Evolutionary conservation across 2,329 filamentous ascomycete genomes (phyloP), one percentile per base, ranked within the genome.

Genomic region (Neofusicoccum umdonicola): DNA sequence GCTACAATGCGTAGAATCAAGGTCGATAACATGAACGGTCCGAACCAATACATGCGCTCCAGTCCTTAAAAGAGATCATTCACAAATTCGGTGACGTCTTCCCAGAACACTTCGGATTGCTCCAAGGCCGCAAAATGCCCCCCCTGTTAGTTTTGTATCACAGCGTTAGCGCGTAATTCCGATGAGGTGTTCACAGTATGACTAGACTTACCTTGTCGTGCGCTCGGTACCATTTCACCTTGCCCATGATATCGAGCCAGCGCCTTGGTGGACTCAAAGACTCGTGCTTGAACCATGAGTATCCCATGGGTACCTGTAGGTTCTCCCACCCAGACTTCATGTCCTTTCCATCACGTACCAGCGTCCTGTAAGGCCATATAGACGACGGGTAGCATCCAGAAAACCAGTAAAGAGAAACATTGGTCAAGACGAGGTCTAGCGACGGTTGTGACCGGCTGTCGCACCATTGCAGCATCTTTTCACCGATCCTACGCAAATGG

Each of bases 381-480:
- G 34, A 86, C 79, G 37, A 75, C 79, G 83, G 78, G 56, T 81
- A 79, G 12, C 76, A 79, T 35, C 78, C 75, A 0, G 84, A 86
- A 68, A 86, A 78, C 84, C 84, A 87, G 72, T 86, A 87, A 4
- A 87, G 72, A 2, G 80, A 81, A 27, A 85, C 79, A 47, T 78
- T 74, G 35, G 82, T 82, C 0, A 88, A 75, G 15, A 87, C 83
- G 9, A 73, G 71, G 42, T 81, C 74, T 19, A 76, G 68, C 3
- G 73, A 66, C 0, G 77, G 82, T 39, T 73, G 44, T 73, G 71
- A 5, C 74, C 69, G 71, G 5, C 74, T 69, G 68, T 87, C 84
- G 2, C 77, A 77, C 84, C 84, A 87, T 34, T 81, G 80, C 5
- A 85, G 71, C 66, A 84, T 82, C 69, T 87, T 87, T 68, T 87